A percentile compares a stretch with the other conserved stretches of the same genome.
These are phyloP conservation scores for Amyloporia xantha DNA, from an alignment of 768 basidiomycete species.

Conservation along the genomic window DNA sequence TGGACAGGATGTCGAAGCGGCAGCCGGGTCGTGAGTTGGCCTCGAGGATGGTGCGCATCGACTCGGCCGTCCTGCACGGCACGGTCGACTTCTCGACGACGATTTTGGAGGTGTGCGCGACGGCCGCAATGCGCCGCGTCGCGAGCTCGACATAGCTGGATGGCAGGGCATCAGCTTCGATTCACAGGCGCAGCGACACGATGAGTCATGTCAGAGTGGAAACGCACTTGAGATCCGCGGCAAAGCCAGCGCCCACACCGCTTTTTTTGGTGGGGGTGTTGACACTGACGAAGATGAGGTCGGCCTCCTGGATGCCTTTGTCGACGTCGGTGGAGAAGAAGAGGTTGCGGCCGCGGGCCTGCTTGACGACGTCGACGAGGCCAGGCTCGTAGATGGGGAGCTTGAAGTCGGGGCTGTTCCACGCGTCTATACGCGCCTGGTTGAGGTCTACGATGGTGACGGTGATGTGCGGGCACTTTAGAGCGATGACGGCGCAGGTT, in stretches of 20 bases:
- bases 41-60: conserved; percentile 98
- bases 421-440: conserved; percentile 88
- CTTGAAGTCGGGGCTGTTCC: conserved; percentile 82
- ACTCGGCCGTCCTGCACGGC: conserved; percentile 96
- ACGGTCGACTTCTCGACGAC: conserved; percentile 99
- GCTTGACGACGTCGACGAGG: conserved; percentile 82
- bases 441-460: conserved; percentile 99
- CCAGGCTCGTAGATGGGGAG: conserved; percentile 99
- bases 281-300: conserved; percentile 97
- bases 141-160: conserved; percentile 97
- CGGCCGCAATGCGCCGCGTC: conserved; percentile 90
- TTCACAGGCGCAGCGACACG: conserved; percentile 2
- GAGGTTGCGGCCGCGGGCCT: conserved; percentile 87
- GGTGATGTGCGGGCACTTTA: conserved; percentile 85
- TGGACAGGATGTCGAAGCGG: conserved; percentile 96
- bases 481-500: conserved; percentile 90
- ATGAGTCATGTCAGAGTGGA: neutral
- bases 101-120: conserved; percentile 89
- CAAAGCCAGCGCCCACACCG: conserved; percentile 96
- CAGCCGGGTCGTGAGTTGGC: conserved; percentile 92
- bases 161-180: too few relatives aligned
- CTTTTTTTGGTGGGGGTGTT: conserved; percentile 99
- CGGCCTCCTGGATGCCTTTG: conserved; percentile 87
- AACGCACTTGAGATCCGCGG: conserved; percentile 94
- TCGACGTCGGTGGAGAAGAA: conserved; percentile 97